Base-by-base conservation (phyloP, 2,329 filamentous ascomycete species). In the Nothophoma quercina region DNA sequence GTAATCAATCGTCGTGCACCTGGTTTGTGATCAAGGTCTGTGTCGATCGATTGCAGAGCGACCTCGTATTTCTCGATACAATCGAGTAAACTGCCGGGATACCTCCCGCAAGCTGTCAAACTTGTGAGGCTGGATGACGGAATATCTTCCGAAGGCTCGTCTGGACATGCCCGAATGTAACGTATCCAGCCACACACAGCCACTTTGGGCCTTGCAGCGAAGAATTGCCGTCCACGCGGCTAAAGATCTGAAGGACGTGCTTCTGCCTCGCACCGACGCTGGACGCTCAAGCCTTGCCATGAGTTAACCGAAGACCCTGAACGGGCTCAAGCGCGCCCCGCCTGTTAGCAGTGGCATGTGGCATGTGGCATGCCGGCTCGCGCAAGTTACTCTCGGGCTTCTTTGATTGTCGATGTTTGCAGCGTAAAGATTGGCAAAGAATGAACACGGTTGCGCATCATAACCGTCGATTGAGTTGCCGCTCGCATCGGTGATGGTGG, bases 401-500 rank as follows among this genome's bases (percentile, higher is more conserved):
- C 7, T 16, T 7, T 8, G 16, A 13, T 19, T 23, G 42, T 40
- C 8, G 38, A 52, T 47, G 49, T 25, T 36, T 35, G 41, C 49
- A 25, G 41, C 28, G 30, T 16, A n/a, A 8, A 26, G 28, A 9
- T 4, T 23, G 38, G 43, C 38, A 19, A 39, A 48, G 21, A 34
- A 29, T 26, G 32, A 38, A 33, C 7, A 23, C 43, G 26, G 26
- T 19, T 23, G 30, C 36, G 22, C 38, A 43, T 47, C 15, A 36
- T 28, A 13, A 23, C 35, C 2, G 32, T 35, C 38, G 32, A 38
- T 39, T 48, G 26, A 43, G 42, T 47, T 32, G 36, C 25, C 44
- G 58, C 41, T 40, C 56, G 53, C 54, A 34, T 48, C 54, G 39
- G 48, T 36, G 22, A 34, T 26, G 38, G 38, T 12, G 19, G 29